A percentile compares a stretch with the other conserved stretches of the same genome.
phyloP scores from a whole-genome alignment of 192 early-diverging fungal species.

The Backusella westeae region DNA sequence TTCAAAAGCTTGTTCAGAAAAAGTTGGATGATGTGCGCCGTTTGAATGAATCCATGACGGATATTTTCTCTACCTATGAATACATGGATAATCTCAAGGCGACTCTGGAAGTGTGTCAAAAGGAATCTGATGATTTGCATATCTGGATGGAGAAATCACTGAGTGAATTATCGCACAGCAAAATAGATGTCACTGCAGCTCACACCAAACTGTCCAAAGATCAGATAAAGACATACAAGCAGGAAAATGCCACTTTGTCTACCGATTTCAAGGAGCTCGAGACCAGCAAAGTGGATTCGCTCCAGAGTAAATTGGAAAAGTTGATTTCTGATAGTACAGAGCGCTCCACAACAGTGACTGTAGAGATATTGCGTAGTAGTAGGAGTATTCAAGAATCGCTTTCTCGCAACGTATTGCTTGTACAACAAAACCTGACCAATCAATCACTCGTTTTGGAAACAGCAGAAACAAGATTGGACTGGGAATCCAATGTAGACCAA shows the following conservation, averaged over 20 bases:
- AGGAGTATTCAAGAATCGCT: neutral
- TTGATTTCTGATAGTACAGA: neutral
- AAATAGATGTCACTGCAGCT: neutral
- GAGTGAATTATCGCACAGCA: neutral
- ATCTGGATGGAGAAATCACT: neutral
- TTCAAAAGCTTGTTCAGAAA: neutral
- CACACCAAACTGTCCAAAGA: neutral
- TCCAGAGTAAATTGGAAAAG: neutral
- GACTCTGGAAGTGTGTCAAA: neutral
- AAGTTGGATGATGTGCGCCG: neutral
- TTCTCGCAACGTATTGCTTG: neutral
- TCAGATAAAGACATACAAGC: neutral
- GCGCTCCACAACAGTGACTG: neutral
- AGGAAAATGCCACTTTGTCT: neutral
- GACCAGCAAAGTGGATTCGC: neutral
- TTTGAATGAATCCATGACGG: neutral
- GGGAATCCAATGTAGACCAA: slow-evolving; percentile 6
- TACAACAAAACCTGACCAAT: neutral
- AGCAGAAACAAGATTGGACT: neutral
- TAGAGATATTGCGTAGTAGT: neutral
- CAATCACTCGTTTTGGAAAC: slow-evolving; percentile 1
- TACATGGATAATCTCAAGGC: neutral
- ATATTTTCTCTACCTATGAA: neutral
- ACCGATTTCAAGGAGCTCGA: neutral
- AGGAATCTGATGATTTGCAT: neutral